Base-by-base conservation (phyloP, 2,329 filamentous ascomycete species). In the Pestalotiopsis sp. region DNA sequence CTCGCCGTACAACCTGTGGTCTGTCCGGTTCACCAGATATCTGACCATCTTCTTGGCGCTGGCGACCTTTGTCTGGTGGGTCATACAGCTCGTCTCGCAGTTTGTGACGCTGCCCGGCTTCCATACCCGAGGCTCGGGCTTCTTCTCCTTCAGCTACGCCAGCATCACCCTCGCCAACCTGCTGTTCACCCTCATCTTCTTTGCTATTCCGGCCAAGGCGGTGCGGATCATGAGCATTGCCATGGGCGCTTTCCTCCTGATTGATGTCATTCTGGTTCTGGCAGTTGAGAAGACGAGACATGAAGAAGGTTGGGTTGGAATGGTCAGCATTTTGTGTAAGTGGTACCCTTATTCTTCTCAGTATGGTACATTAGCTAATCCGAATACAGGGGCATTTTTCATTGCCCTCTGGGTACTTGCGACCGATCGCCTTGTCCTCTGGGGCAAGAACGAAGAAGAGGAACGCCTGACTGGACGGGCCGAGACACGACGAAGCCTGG, bases 371-470 rank as follows among this genome's bases (percentile, higher is more conserved):
- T 60, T 57, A 13, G 63, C 71, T 76, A 68, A 76, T 64, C 4
- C 59, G 7, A 27, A 38, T 3, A 27, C 41, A 81, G 80, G 93
- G 95, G 93, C 93, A 20, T 85, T 94, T 2, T 72, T 96, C 60
- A 93, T 97, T 77, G 88, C 92, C 45, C 79, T 92, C 2, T 98
- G 94, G 90, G 92, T 92, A 27, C 84, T 98, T 23, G 75, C 91
- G 9, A 93, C 92, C 7, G 95, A 97, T 76, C 87, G 92, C 62
- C 90, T 93, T 4, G 96, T 99, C 9, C 88, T 92, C 75, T 97
- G 94, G 92, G 96, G 95, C 68, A 98, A 98, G 81, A 86, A 86
- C 1, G 94, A 98, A 75, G 96, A 98, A 79, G 96, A 99, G 78
- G 92, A 97, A 78, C 90, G 96, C 31, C 84, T 98, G 23, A 98